Evolutionary conservation across 257 asterid species (phyloP), one percentile per base, ranked within the genome.

Genomic region (Solanum habrochaites): DNA sequence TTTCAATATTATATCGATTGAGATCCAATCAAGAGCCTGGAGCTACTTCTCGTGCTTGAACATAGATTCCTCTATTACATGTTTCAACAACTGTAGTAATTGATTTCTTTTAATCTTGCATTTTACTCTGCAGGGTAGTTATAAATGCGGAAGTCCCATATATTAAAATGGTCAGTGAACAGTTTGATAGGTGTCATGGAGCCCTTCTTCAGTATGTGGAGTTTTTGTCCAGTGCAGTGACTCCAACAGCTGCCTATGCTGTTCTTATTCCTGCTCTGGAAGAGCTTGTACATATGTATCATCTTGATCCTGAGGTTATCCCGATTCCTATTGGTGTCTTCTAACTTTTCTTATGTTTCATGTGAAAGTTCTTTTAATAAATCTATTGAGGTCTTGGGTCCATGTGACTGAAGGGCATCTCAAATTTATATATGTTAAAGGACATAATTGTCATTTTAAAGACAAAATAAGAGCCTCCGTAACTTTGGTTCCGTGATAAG

Each of bases 151-250:
- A 94, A n/a, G 99, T 89, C 78, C 98, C 99, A 82, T 85, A 96
- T 88, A 96, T 97, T 90, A 97, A 97, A 88, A 96, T 97, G 98
- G 98, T 97, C 89, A 93, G 99, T 84, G 99, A 97, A 91, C 98
- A 94, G 93, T 97, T 97, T 86, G 99, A 97, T 88, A 93, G 99
- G 91, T 97, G 99, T 90, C 99, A 97, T 82, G 99, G 99, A 73
- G 91, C 98, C 70, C 99, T 97, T 89, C 98, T 97, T 89, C 99
- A 97, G 93, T 97, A 97, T 88, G 99, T 97, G 90, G 99, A 97
- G 39, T 97, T 97, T 91, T 95, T 97, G 37, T 93, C 95, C 73
- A 92, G 98, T 94, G 98, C 99, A 10, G 94, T 96, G 91, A 90
- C 93, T 82, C 98, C 98, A 83, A 85, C 94, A 42, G 90, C 97